These are phyloP conservation scores for Potentilla sterilis DNA, from an alignment of 306 rosid genomes.

Conservation along the genomic window DNA sequence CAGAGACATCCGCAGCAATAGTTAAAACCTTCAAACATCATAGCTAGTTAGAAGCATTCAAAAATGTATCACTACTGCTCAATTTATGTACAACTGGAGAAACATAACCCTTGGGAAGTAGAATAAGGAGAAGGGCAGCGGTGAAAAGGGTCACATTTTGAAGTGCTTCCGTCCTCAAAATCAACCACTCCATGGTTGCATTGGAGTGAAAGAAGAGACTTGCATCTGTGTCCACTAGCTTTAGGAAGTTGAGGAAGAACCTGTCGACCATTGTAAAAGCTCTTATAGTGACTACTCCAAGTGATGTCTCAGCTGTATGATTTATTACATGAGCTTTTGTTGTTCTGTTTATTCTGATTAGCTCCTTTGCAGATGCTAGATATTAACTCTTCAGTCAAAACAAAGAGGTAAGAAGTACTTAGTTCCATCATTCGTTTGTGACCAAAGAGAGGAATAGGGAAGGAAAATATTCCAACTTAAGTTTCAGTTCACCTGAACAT, in stretches of 20 bases:
- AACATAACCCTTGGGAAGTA: conserved; percentile 54
- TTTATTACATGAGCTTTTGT: conserved; percentile 86
- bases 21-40: background rate
- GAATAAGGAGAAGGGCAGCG: conserved; percentile 52
- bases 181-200: conserved; percentile 60
- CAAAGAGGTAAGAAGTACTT: background rate
- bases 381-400: conserved; percentile 47
- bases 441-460: background rate
- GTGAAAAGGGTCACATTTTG: conserved; percentile 64
- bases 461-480: background rate
- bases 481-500: conserved; percentile 42
- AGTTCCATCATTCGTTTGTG: background rate
- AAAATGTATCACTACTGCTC: background rate
- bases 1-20: conserved; percentile 13
- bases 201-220: conserved; percentile 58
- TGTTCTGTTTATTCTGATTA: conserved; percentile 78
- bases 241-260: conserved; percentile 51
- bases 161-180: conserved; percentile 62
- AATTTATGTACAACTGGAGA: conserved; percentile 41
- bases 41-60: background rate
- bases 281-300: conserved; percentile 74
- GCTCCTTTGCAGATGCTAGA: conserved; percentile 68
- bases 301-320: conserved; percentile 72
- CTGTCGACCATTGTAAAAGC: conserved; percentile 50
- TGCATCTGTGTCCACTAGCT: conserved; percentile 70